Base-by-base conservation (phyloP, 177 flowering plant genomes). In the Telopea speciosissima region DNA sequence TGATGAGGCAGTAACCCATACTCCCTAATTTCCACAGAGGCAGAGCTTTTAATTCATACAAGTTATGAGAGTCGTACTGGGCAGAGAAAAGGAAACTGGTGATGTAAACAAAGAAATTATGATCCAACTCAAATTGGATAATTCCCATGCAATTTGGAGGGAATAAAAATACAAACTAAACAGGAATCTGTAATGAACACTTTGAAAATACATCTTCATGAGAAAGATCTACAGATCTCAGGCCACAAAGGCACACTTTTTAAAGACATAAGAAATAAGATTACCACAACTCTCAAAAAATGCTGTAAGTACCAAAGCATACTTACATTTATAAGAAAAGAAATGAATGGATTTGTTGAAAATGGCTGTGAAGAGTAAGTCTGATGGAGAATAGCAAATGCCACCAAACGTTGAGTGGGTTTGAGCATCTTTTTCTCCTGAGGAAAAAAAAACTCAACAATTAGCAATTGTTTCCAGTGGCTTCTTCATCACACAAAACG, bases 331-430 rank as follows among this genome's bases (percentile, higher is more conserved):
- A 92, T 68, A 60, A 94, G 77, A 67, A 78, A 56, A 24, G 84
- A 73, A 62, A 88, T 75, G 64, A 89, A 94, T 33, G 98, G 97
- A 74, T 89, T 90, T 13, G 82, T 73, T 40, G 91, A 82, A 33
- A 87, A 66, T 52, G 70, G 82, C 67, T 84, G 90, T 7, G 83
- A 75, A 1, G 88, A 69, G 77, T 88, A 90, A 28, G 84, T 66
- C 72, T 85, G 92, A 74, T 83, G 81, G 67, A 94, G 80, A 67
- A 92, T 83, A 36, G 89, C 73, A 71, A 88, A 83, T 60, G 89
- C 97, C 63, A 89, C 74, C 80, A 94, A 73, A 22, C 97, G 96
- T 74, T 92, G 88, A 25, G 86, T 68, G 24, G 86, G 73, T 68
- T 71, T 82, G 54, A 94, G 87, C 83, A 85, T 54, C 73, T 49